Evolutionary conservation across 176 grass and related monocot species (phyloP), one percentile per base, ranked within the genome.

Genomic region (Lolium multiflorum): DNA sequence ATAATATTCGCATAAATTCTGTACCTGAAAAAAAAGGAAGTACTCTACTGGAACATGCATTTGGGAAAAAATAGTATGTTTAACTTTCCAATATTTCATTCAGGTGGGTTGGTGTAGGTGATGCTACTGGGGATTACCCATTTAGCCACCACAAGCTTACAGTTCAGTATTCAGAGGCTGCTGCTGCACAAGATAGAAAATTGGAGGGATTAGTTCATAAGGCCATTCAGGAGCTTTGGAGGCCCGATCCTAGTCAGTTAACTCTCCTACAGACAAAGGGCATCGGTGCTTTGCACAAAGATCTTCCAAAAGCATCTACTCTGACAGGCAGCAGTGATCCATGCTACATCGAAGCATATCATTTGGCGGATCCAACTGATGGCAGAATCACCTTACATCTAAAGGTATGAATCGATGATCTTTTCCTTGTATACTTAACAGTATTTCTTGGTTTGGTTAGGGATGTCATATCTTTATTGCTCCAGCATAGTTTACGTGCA

Each of bases 111-210:
- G 96, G 93, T 72, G 92, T 98, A 50, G 92, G 96, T 49, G 94
- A 96, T 62, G 92, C 96, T 66, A 94, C 92, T 69, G 93, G 96
- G 70, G 96, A 98, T 90, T 98, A 98, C 50, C 96, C 96, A 20
- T 98, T 98, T 91, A 98, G 96, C 37, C 96, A 98, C 88, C 96
- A 98, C 70, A 98, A 98, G 41, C 90, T 98, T 77, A 98, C 94
- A 5, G 96, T 98, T 85, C 96, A 96, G 84, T 98, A 94, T 88
- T 88, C 90, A 44, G 96, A 98, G 76, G 86, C 93, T 10, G 89
- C 90, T 65, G 89, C 94, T 73, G 96, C 96, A 46, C 96, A 98
- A 82, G 96, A 98, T 58, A 92, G 96, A 74, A 98, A 98, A 91
- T 86, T 98, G 84, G 96, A 98, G 82, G 96, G 96, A 74, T 89